phyloP scores from a whole-genome alignment of 148 eudicot genomes.

The Spergularia bocconei region DNA sequence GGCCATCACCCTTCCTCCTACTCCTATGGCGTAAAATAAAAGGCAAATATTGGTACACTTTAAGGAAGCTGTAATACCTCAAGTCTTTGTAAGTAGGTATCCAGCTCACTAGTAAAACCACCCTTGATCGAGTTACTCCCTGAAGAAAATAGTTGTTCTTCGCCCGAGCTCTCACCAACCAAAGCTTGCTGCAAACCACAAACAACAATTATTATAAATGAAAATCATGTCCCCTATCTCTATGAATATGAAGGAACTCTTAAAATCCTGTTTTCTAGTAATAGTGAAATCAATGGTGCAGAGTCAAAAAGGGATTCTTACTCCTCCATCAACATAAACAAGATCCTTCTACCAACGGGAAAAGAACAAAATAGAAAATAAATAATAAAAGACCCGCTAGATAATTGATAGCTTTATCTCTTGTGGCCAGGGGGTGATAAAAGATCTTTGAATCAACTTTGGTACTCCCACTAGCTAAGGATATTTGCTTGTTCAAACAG shows the following conservation, averaged over 20 bases:
- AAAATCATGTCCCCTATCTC: no score
- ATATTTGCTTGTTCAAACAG: no score
- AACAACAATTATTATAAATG: not conserved
- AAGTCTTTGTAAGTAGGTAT: conserved; percentile 57
- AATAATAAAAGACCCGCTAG: no score
- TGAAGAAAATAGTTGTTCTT: conserved; percentile 86
- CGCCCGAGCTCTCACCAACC: conserved; percentile 92
- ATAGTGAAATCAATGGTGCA: no score
- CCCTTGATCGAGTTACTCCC: conserved; percentile 46
- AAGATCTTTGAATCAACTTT: no score
- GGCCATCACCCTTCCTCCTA: not conserved
- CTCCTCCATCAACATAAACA: not conserved
- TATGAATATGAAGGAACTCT: no score
- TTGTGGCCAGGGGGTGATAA: no score
- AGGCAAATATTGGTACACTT: not conserved
- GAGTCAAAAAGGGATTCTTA: no score
- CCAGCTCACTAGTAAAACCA: conserved; percentile 55
- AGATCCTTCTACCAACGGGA: not conserved
- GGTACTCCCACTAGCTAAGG: no score
- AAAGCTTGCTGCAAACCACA: conserved; percentile 70
- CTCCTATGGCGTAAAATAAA: not conserved
- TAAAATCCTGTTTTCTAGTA: no score
- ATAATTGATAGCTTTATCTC: no score
- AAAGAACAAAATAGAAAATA: not conserved
- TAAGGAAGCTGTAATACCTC: conserved; percentile 38